A percentile compares a stretch with the other conserved stretches of the same genome.
These are phyloP conservation scores for Phytophthora citrophthora DNA, from an alignment of 352 stramenopile species.

Conservation along the genomic window DNA sequence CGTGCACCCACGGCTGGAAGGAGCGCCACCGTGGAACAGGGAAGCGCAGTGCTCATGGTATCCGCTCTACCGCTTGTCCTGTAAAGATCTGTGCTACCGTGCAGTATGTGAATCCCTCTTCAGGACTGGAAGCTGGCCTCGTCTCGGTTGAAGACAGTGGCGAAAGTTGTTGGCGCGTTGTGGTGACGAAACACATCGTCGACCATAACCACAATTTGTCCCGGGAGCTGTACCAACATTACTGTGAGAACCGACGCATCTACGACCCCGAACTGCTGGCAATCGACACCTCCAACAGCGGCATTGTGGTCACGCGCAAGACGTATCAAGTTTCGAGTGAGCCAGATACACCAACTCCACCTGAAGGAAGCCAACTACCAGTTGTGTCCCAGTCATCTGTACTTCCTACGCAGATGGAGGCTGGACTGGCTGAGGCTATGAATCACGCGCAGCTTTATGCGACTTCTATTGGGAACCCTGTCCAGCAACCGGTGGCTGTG, in stretches of 20 bases:
- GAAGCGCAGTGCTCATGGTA: conserved; percentile 67
- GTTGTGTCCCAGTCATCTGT: conserved; percentile 7
- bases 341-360: neutral
- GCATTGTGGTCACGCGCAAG: conserved; percentile 33
- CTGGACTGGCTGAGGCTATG: conserved; percentile 28
- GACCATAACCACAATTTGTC: conserved; percentile 88
- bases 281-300: conserved; percentile 55
- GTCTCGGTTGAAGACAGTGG: neutral
- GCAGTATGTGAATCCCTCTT: conserved; percentile 48
- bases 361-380: neutral
- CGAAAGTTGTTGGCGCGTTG: conserved; percentile 58
- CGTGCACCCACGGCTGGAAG: conserved; percentile 86
- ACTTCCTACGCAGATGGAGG: conserved; percentile 31
- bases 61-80: conserved; percentile 70
- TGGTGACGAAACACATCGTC: conserved; percentile 78
- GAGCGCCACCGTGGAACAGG: conserved; percentile 68
- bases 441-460: conserved; percentile 28
- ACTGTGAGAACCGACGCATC: conserved; percentile 80
- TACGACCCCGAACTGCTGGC: conserved; percentile 74
- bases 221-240: conserved; percentile 72
- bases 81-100: conserved; percentile 85
- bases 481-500: conserved; percentile 12
- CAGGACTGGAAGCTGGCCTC: neutral
- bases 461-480: conserved; percentile 1
- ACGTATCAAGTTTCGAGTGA: conserved; percentile 3